Percentiles rank a stretch among this genome's conserved stretches.
Evolutionary conservation across 176 grass and related monocot species (phyloP).

Genomic region (Cenchrus fungigraminus): DNA sequence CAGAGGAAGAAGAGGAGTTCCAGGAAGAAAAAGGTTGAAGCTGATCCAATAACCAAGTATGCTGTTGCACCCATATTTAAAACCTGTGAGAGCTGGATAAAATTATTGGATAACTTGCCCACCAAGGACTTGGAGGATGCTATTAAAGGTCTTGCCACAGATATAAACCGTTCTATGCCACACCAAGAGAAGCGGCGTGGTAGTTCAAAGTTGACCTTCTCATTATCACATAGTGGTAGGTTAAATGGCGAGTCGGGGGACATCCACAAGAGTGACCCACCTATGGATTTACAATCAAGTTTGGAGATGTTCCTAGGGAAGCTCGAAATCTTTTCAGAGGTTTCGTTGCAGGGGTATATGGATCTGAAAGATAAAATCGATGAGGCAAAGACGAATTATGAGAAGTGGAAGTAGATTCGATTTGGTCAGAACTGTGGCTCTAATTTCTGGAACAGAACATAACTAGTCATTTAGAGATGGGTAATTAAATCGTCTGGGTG

Average conservation of each 20-base stretch:
- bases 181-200: constrained; percentile 65
- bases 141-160: constrained; percentile 63
- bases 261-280: constrained; percentile 39
- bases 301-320: constrained; percentile 63
- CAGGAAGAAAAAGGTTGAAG: constrained; percentile 47
- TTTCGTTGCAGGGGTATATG: constrained; percentile 57
- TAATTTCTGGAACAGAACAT: constrained; percentile 38
- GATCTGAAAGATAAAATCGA: constrained; percentile 48
- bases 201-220: constrained; percentile 58
- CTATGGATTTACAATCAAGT: constrained; percentile 67
- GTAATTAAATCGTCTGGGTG: constrained; percentile 27
- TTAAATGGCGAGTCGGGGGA: constrained; percentile 35
- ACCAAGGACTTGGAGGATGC: constrained; percentile 58
- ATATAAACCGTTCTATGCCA: constrained; percentile 59
- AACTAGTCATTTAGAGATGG: constrained; percentile 39
- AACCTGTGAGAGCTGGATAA: constrained; percentile 79
- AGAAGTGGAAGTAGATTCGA: constrained; percentile 23
- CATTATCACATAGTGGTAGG: constrained; percentile 48
- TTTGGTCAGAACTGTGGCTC: constrained; percentile 13
- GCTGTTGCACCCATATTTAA: constrained; percentile 77
- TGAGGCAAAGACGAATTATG: constrained; percentile 44
- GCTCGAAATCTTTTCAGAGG: constrained; percentile 58
- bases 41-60: constrained; percentile 45
- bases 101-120: constrained; percentile 45
- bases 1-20: constrained; percentile 35